Conservation (phyloP, 2,329 filamentous ascomycete genomes). For the Fusarium sp. region DNA sequence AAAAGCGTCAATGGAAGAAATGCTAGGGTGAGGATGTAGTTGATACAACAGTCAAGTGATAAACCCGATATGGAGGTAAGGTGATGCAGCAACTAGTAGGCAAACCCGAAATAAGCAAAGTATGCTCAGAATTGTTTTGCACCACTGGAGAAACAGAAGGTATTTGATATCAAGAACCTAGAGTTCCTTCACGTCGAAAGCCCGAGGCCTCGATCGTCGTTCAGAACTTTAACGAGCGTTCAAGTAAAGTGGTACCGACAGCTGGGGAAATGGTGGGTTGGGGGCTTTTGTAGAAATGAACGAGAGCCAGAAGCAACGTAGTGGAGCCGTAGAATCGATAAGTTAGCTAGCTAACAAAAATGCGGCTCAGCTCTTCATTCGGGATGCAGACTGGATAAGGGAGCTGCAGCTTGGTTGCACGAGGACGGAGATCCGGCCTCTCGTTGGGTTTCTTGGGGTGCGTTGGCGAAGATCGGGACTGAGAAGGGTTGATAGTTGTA, state of each 20-base stretch:
- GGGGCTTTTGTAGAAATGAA: conserved; percentile 44
- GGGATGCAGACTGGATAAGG: conserved; percentile 25
- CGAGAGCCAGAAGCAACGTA: conserved; percentile 1
- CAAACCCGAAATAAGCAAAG: not conserved
- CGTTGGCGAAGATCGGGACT: conserved; percentile 35
- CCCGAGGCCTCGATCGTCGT: conserved; percentile 20
- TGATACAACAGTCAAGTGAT: not conserved
- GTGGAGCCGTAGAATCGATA: conserved; percentile 17
- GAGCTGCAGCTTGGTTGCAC: conserved; percentile 37
- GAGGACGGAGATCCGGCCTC: conserved; percentile 29
- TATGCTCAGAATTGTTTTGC: not conserved
- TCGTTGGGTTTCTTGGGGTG: conserved; percentile 37
- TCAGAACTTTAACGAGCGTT: conserved; percentile 18
- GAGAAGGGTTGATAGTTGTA: conserved; percentile 27
- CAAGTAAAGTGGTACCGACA: conserved; percentile 22
- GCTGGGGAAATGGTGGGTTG: conserved; percentile 35
- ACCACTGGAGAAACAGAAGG: not conserved
- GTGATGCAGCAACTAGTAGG: not conserved
- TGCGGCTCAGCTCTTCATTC: conserved; percentile 42
- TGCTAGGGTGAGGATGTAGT: not conserved
- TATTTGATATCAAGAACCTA: not conserved
- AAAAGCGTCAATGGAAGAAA: not conserved
- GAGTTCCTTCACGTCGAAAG: not conserved
- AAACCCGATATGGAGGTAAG: not conserved
- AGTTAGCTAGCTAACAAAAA: conserved; percentile 28